Evolutionary conservation across 1,139 yeast species (phyloP).

Genomic region (Diutina ranongensis): DNA sequence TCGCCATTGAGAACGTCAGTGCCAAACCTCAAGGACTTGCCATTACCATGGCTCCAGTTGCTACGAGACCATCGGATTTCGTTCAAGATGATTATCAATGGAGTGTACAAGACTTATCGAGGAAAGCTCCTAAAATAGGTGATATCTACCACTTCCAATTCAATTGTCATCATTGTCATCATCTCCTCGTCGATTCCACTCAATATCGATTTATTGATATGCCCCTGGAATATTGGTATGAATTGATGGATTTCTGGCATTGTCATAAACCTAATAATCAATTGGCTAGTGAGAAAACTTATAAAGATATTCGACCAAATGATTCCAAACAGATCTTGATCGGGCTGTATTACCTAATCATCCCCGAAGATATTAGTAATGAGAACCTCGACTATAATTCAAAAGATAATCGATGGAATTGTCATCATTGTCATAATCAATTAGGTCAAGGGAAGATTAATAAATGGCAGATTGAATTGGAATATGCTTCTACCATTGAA

Average conservation of each 20-base stretch:
- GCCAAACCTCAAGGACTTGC: not conserved
- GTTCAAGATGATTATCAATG: not conserved
- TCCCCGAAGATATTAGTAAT: not conserved
- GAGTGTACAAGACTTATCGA: not conserved
- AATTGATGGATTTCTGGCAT: constrained; percentile 96
- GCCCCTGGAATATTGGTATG: constrained; percentile 93
- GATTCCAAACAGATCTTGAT: not conserved
- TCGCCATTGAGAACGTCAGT: not conserved
- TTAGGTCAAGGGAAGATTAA: not conserved
- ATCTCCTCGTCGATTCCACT: constrained; percentile 18
- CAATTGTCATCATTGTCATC: not conserved
- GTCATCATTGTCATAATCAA: not conserved
- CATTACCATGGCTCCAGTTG: not conserved
- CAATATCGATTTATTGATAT: constrained; percentile 39
- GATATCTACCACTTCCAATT: not conserved
- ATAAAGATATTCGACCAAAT: not conserved
- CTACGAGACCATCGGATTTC: not conserved
- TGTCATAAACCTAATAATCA: constrained; percentile 71
- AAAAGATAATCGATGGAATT: not conserved
- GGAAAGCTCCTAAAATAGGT: not conserved
- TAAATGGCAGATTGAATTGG: not conserved
- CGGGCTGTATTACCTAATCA: not conserved
- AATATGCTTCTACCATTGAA: not conserved
- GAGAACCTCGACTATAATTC: not conserved
- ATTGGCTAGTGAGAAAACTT: not conserved